Evolutionary conservation across 495 filamentous ascomycete genomes (phyloP).

Genomic region (Corynascus novoguineensis): DNA sequence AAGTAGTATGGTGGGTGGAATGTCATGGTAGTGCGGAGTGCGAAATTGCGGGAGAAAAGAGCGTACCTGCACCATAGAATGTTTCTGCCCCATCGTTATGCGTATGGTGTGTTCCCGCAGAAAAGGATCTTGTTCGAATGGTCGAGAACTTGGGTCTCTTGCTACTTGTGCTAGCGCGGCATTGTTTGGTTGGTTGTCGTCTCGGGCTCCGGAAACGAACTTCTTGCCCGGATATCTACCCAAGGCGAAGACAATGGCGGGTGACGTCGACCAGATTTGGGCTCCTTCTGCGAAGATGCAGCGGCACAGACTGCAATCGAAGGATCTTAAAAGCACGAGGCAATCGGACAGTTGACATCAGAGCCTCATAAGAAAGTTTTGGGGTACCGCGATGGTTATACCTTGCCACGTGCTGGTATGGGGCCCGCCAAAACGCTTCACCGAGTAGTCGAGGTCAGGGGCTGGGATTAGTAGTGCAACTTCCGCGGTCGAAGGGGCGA

Average conservation of each 20-base stretch:
- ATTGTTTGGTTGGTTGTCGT: not conserved
- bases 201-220: not conserved
- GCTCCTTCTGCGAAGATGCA: not conserved
- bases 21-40: no score
- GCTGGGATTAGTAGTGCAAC: no score
- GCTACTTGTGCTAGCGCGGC: not conserved
- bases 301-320: not conserved
- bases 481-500: not conserved
- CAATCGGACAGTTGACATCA: conserved; percentile 6
- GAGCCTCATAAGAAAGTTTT: not conserved
- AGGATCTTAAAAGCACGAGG: not conserved
- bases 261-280: conserved; percentile 5
- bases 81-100: conserved; percentile 19
- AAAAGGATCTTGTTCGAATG: not conserved
- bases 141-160: not conserved
- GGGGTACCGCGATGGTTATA: not conserved
- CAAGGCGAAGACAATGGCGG: not conserved
- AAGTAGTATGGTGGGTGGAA: no score
- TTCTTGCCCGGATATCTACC: no score
- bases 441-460: no score
- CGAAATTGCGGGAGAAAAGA: not conserved
- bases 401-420: conserved; percentile 16
- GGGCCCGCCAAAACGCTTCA: not conserved
- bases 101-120: not conserved
- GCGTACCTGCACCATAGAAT: conserved; percentile 12